phyloP scores from a whole-genome alignment of 2,329 filamentous ascomycete species.

The Cordyceps militaris region DNA sequence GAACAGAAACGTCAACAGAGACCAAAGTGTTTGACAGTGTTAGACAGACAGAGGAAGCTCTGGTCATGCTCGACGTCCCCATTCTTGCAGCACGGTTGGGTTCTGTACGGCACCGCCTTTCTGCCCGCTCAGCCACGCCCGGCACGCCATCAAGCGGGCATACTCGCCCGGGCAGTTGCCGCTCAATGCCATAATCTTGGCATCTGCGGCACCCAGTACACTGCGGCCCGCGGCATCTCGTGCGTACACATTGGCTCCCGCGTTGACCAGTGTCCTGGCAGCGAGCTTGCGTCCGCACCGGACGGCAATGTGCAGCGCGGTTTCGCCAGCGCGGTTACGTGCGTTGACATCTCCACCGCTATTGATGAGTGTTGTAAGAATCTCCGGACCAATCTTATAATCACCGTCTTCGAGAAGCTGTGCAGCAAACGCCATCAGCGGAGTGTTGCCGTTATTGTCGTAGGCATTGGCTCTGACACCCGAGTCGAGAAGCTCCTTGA shows the following conservation, averaged over 20 bases:
- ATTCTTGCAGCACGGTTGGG: constrained; percentile 35
- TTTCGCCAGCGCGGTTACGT: constrained; percentile 48
- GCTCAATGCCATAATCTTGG: constrained; percentile 23
- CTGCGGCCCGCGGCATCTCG: constrained; percentile 38
- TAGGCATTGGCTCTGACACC: constrained; percentile 46
- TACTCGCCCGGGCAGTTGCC: constrained; percentile 22
- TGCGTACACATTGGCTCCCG: constrained; percentile 41
- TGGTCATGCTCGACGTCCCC: constrained; percentile 20
- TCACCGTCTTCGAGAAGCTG: constrained; percentile 45
- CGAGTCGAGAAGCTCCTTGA: constrained; percentile 26
- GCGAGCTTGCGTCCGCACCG: constrained; percentile 47
- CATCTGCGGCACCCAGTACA: constrained; percentile 40
- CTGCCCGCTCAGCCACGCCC: constrained; percentile 37
- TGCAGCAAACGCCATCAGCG: constrained; percentile 48
- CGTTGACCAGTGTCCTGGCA: constrained; percentile 37
- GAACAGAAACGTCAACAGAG: neutral
- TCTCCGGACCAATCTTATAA: constrained; percentile 38
- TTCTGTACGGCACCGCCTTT: constrained; percentile 29
- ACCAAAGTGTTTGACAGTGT: neutral
- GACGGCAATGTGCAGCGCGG: constrained; percentile 47
- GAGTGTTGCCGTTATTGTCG: constrained; percentile 44
- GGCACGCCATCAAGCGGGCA: constrained; percentile 38
- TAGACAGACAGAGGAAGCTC: neutral
- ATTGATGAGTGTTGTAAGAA: constrained; percentile 37
- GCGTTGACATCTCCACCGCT: constrained; percentile 40